These are phyloP conservation scores for Backusella mclennaniae DNA, from an alignment of 192 early-diverging fungal species.

Conservation along the genomic window DNA sequence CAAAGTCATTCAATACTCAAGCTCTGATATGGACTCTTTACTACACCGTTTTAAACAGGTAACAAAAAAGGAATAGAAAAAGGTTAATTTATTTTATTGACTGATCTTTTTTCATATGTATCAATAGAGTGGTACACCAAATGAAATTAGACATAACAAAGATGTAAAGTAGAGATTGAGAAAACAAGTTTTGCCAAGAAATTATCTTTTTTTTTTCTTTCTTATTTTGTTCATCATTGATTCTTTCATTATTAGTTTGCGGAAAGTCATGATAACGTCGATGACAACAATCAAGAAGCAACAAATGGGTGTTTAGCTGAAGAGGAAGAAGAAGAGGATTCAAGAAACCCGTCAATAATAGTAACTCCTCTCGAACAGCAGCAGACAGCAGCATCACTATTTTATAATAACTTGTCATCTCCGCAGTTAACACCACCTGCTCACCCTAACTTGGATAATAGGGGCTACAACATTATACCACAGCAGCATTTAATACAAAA, in stretches of 20 bases:
- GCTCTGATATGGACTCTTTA: conserved; percentile 89
- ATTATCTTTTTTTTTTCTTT: not conserved
- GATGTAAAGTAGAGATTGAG: conserved; percentile 6
- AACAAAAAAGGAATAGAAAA: not conserved
- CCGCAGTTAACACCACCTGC: conserved; percentile 3
- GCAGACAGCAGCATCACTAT: not conserved
- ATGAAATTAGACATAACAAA: conserved; percentile 38
- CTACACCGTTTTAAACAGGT: conserved; percentile 86
- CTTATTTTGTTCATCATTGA: not conserved
- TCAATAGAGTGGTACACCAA: conserved; percentile 26
- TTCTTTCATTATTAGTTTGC: not conserved
- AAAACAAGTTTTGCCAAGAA: conserved; percentile 1
- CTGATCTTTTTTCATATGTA: not conserved
- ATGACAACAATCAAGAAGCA: not conserved
- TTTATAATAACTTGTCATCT: conserved; percentile 4
- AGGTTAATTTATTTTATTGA: conserved; percentile 24
- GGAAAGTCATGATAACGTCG: not conserved
- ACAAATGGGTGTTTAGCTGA: not conserved
- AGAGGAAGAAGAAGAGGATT: not conserved
- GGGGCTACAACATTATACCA: not conserved
- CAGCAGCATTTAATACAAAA: conserved; percentile 8
- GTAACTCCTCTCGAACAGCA: not conserved
- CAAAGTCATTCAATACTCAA: conserved; percentile 88
- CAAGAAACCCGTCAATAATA: not conserved
- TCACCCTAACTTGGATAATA: not conserved